phyloP scores from a whole-genome alignment of 2,329 filamentous ascomycete genomes.

The Fusarium kyushuense region DNA sequence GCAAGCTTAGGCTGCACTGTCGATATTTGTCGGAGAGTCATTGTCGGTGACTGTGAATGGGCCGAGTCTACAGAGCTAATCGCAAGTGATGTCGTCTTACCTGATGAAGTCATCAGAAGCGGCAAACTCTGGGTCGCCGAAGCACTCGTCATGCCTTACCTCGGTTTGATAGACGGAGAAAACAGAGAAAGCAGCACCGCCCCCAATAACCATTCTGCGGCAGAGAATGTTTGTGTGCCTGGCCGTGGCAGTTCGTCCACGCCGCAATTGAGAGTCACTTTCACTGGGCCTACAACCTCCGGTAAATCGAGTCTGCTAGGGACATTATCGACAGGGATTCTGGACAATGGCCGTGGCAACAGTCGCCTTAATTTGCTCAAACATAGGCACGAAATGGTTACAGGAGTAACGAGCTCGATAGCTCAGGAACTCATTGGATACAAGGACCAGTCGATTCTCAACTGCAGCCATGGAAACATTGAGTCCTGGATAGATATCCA shows the following conservation, averaged over 20 bases:
- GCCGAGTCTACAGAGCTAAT: constrained; percentile 57
- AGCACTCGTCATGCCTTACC: constrained; percentile 83
- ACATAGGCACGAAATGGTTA: constrained; percentile 91
- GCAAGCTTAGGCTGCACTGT: constrained; percentile 89
- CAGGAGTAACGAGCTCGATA: constrained; percentile 93
- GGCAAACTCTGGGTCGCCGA: constrained; percentile 88
- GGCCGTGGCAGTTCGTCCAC: constrained; percentile 65
- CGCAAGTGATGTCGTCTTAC: constrained; percentile 43
- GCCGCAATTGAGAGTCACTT: constrained; percentile 85
- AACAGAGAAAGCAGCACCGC: constrained; percentile 8
- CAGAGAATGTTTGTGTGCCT: constrained; percentile 43
- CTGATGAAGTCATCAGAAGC: constrained; percentile 42
- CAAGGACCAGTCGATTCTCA: constrained; percentile 71
- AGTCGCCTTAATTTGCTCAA: constrained; percentile 89
- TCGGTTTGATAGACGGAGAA: constrained; percentile 56
- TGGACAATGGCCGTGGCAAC: constrained; percentile 93
- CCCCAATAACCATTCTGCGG: constrained; percentile 8
- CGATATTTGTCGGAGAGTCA: constrained; percentile 82
- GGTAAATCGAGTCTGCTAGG: constrained; percentile 94
- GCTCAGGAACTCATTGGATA: constrained; percentile 96
- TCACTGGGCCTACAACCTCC: constrained; percentile 89
- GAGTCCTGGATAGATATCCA: constrained; percentile 97
- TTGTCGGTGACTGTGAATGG: constrained; percentile 89
- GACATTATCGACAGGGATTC: constrained; percentile 84
- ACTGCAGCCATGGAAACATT: constrained; percentile 87